These are phyloP conservation scores for Glomus cerebriforme DNA, from an alignment of 192 early-diverging fungal genomes.

Conservation along the genomic window DNA sequence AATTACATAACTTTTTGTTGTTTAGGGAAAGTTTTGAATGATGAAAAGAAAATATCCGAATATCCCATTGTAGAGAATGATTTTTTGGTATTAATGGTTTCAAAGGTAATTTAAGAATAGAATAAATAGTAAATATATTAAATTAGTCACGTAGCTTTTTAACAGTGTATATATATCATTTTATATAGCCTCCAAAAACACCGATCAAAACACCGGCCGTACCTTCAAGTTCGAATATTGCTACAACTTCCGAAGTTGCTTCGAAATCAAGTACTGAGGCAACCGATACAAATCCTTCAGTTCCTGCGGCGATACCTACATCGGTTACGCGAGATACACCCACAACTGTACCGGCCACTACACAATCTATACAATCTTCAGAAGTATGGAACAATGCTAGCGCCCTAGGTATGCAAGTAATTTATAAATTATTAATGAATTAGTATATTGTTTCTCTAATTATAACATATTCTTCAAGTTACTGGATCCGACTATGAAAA, in stretches of 20 bases:
- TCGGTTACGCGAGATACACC: background rate
- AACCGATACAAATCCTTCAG: conserved; percentile 29
- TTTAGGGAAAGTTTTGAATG: conserved; percentile 83
- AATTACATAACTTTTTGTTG: background rate
- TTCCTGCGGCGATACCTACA: conserved; percentile 39
- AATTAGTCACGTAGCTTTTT: conserved; percentile 37
- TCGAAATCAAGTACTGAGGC: conserved; percentile 43
- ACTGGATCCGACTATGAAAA: conserved; percentile 79
- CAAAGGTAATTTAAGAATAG: conserved; percentile 62
- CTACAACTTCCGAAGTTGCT: conserved; percentile 43
- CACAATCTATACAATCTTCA: conserved; percentile 44
- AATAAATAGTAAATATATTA: background rate
- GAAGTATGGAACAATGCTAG: conserved; percentile 1
- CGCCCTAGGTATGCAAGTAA: background rate
- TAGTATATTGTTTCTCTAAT: background rate
- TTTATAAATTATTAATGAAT: background rate
- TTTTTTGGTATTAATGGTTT: conserved; percentile 94
- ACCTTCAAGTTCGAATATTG: conserved; percentile 37
- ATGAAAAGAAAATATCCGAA: conserved; percentile 72
- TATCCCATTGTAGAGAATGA: conserved; percentile 87
- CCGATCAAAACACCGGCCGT: background rate
- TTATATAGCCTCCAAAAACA: conserved; percentile 33
- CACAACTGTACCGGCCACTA: conserved; percentile 23
- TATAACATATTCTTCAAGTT: conserved; percentile 46
- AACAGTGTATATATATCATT: conserved; percentile 34